These are phyloP conservation scores for Stephania cephalantha DNA, from an alignment of 164 flowering plant genomes.

Conservation along the genomic window DNA sequence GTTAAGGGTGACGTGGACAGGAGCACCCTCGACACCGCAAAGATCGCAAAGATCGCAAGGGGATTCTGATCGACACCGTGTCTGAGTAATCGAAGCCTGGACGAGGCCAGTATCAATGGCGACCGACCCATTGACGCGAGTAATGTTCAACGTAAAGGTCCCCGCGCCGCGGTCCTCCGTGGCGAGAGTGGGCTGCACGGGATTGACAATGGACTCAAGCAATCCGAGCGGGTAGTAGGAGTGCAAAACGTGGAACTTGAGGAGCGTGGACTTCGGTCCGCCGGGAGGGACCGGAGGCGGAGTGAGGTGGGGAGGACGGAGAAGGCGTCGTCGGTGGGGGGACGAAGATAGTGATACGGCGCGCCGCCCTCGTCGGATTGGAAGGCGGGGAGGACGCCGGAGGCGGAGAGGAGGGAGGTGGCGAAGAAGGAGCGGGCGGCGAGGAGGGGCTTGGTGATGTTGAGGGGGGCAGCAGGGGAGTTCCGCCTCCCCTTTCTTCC, in stretches of 20 bases:
- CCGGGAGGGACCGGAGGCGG: conserved; percentile 58
- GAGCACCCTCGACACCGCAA: conserved; percentile 71
- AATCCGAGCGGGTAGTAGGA: conserved; percentile 88
- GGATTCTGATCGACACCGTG: conserved; percentile 92
- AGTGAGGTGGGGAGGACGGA: conserved; percentile 43
- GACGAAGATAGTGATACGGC: conserved; percentile 75
- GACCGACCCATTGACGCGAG: conserved; percentile 66
- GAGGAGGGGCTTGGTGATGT: conserved; percentile 60
- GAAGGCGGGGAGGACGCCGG: conserved; percentile 75
- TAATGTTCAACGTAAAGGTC: conserved; percentile 67
- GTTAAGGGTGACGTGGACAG: too few relatives aligned
- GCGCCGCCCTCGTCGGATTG: conserved; percentile 82
- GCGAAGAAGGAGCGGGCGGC: conserved; percentile 71
- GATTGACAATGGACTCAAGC: conserved; percentile 75
- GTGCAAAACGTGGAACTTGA: conserved; percentile 74
- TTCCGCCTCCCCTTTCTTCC: too few relatives aligned
- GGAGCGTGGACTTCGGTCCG: conserved; percentile 57
- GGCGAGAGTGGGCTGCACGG: conserved; percentile 84
- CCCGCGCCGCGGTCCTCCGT: conserved; percentile 83
- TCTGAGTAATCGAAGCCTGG: conserved; percentile 63
- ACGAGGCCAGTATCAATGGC: conserved; percentile 65
- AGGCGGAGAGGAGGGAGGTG: conserved; percentile 68
- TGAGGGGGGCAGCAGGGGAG: conserved; percentile 36
- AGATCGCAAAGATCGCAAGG: conserved; percentile 72
- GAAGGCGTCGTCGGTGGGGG: conserved; percentile 79